phyloP scores from a whole-genome alignment of 1,139 yeast genomes.

The Meyerozyma guilliermondii region DNA sequence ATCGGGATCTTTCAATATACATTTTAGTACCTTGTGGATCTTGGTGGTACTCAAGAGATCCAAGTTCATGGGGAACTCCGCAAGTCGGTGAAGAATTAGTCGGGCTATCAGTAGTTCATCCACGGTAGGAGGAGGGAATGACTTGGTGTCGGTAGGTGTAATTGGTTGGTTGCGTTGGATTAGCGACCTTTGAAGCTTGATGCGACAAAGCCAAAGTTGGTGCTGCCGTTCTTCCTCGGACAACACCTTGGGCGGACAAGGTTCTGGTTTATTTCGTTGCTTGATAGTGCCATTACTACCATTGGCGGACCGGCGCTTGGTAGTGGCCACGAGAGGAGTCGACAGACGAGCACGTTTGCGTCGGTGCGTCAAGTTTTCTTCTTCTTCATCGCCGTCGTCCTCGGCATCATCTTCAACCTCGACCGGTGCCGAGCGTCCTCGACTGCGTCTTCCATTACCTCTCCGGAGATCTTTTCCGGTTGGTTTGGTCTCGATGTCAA shows the following conservation, averaged over 20 bases:
- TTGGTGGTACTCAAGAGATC: conserved; percentile 50
- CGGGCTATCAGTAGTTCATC: conserved; percentile 54
- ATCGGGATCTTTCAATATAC: conserved; percentile 37
- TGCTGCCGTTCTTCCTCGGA: conserved; percentile 33
- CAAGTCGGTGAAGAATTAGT: conserved; percentile 47
- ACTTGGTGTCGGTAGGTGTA: conserved; percentile 30
- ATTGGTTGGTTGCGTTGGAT: conserved; percentile 41
- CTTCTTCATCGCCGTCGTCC: conserved; percentile 6
- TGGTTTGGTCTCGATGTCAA: conserved; percentile 9
- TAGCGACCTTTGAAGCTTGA: conserved; percentile 40
- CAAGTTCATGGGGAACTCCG: conserved; percentile 47
- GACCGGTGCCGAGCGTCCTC: conserved; percentile 3
- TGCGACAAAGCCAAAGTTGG: conserved; percentile 45
- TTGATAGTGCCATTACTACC: conserved; percentile 5
- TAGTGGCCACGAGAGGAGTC: neutral
- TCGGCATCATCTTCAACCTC: conserved; percentile 7
- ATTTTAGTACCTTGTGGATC: conserved; percentile 49
- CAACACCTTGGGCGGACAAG: conserved; percentile 4
- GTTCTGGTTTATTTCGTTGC: conserved; percentile 1
- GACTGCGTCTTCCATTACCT: neutral
- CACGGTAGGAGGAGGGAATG: conserved; percentile 39
- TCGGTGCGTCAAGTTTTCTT: conserved; percentile 6
- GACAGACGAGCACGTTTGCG: conserved; percentile 1
- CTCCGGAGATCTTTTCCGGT: conserved; percentile 6
- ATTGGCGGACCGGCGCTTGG: conserved; percentile 3